These are phyloP conservation scores for Syncephalastrum monosporum DNA, from an alignment of 371 early-diverging fungal species.

Conservation along the genomic window DNA sequence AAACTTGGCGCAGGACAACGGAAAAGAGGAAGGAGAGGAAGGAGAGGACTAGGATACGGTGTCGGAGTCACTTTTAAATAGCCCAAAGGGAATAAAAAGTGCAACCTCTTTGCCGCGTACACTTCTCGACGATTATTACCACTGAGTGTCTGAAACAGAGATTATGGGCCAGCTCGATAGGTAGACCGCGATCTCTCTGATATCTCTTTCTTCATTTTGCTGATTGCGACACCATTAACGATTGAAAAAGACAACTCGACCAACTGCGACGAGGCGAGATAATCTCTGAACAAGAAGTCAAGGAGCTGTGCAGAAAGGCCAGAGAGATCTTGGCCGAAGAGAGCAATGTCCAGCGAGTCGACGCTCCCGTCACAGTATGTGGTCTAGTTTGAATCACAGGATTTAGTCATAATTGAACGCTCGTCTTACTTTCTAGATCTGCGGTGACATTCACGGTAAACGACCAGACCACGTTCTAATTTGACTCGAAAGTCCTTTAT, in stretches of 20 bases:
- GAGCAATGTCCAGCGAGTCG: slow-evolving; percentile 93
- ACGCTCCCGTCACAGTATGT: slow-evolving; percentile 94
- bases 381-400: background rate
- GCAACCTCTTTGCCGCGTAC: no score
- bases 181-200: slow-evolving; percentile 3
- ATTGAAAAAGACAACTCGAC: slow-evolving; percentile 72
- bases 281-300: slow-evolving; percentile 90
- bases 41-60: no score
- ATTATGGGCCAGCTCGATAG: slow-evolving; percentile 38
- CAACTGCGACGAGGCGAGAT: slow-evolving; percentile 88
- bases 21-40: no score
- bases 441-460: slow-evolving; percentile 95
- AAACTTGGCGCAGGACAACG: no score
- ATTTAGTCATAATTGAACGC: background rate
- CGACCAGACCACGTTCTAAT: background rate
- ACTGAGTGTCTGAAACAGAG: no score
- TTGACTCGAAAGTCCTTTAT: background rate
- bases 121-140: no score
- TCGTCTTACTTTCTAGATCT: slow-evolving; percentile 65
- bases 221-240: background rate
- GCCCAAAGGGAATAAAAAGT: no score
- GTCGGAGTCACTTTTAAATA: no score
- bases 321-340: slow-evolving; percentile 95
- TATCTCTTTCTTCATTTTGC: slow-evolving; percentile 1
- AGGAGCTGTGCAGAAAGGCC: slow-evolving; percentile 90